Evolutionary conservation across 1,139 yeast genomes (phyloP), one percentile per base, ranked within the genome.

Genomic region (Suhomyces bokatorum): DNA sequence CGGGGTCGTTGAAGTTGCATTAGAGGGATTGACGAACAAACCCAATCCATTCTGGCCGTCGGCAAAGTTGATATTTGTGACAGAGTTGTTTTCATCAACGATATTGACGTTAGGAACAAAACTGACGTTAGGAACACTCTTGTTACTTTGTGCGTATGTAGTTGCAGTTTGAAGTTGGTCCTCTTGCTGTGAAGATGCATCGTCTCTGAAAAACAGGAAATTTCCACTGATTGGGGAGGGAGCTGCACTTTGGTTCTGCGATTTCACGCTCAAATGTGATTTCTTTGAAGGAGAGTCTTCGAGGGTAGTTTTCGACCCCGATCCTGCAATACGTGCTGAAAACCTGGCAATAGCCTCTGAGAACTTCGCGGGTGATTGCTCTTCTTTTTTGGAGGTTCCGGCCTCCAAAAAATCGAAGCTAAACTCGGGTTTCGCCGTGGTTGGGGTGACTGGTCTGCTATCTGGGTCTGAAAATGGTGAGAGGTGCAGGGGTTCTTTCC

Each of bases 311-410:
- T 33, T 35, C 7, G 46, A 35, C 29, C 67, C 69, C 12, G 64
- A 48, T 5, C 78, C 78, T 1, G 76, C 77, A 40, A 73, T 66
- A 52, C 78, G 68, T 43, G 73, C 75, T 0, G 77, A 69, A 3
- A 73, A 62, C 44, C 74, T 55, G 3, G 73, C 53, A 31, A 73
- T 49, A 4, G 64, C 60, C 43, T 64, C 62, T 5, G 73, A 43
- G 41, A 68, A 53, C 47, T 60, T 63, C 11, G 55, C 46, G 0
- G 63, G 56, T 2, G 63, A 40, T 3, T 26, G 11, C 3, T 45
- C 45, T 16, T 40, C 42, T n/a, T 32, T 31, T 17, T 34, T 40
- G 37, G 32, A 15, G 11, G 36, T 29, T n/a, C 45, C 48, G 3
- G 43, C 27, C 32, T 42, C 46, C 13, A 43, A 27, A 7, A 26